Evolutionary conservation across 352 stramenopile species (phyloP).

Genomic region (Globisporangium megalacanthum): DNA sequence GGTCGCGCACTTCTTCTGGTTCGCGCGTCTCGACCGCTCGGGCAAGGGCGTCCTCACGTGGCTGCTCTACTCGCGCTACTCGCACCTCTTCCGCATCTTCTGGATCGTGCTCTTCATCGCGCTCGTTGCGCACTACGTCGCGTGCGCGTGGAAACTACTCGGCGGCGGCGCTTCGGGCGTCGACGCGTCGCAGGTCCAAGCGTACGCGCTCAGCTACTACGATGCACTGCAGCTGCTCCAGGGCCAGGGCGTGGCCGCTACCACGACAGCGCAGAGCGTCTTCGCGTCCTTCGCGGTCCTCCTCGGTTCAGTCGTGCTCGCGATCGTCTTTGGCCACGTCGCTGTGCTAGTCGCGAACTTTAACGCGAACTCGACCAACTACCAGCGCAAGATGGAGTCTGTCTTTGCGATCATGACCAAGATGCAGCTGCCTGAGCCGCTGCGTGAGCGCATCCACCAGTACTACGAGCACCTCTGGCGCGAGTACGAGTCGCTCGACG

Average conservation of each 20-base stretch:
- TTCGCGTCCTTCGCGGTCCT: slow-evolving; percentile 41
- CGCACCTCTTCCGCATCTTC: slow-evolving; percentile 28
- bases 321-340: slow-evolving; percentile 60
- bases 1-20: slow-evolving; percentile 4
- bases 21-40: not conserved
- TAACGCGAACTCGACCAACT: slow-evolving; percentile 41
- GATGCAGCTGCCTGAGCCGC: slow-evolving; percentile 29
- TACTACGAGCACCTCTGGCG: slow-evolving; percentile 68
- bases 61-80: slow-evolving; percentile 32
- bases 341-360: slow-evolving; percentile 57
- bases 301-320: slow-evolving; percentile 44
- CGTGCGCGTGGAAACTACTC: slow-evolving; percentile 45
- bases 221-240: slow-evolving; percentile 41
- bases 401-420: slow-evolving; percentile 52
- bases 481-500: slow-evolving; percentile 62
- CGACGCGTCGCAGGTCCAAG: not conserved
- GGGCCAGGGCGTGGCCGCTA: slow-evolving; percentile 31
- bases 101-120: slow-evolving; percentile 32
- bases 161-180: not conserved
- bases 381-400: slow-evolving; percentile 61
- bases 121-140: slow-evolving; percentile 40
- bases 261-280: slow-evolving; percentile 21
- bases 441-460: slow-evolving; percentile 62
- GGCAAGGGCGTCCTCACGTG: slow-evolving; percentile 12
- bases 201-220: slow-evolving; percentile 41